Conservation (phyloP, 129 eudicot genomes). For the Deinandra increscens region DNA sequence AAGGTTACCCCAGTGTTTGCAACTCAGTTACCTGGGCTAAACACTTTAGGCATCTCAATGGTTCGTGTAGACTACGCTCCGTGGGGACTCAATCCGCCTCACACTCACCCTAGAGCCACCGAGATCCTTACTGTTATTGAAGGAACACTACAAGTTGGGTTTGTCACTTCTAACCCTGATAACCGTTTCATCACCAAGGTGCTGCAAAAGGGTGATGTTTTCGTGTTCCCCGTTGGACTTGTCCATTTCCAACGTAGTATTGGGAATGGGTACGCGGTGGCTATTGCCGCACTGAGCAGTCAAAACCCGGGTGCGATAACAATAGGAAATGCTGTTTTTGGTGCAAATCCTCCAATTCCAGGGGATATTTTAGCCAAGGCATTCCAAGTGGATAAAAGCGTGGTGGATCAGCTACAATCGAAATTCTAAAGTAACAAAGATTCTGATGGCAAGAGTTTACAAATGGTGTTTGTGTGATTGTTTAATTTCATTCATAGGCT, state of each 20-base stretch:
- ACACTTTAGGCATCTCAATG: constrained; percentile 46
- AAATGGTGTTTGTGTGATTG: constrained; percentile 12
- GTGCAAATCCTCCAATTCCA: constrained; percentile 36
- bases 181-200: constrained; percentile 38
- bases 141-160: constrained; percentile 41
- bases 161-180: constrained; percentile 44
- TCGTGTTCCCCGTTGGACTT: constrained; percentile 42
- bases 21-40: constrained; percentile 39
- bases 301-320: constrained; percentile 49
- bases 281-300: constrained; percentile 43
- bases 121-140: constrained; percentile 41
- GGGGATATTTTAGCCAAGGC: constrained; percentile 40
- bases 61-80: constrained; percentile 46
- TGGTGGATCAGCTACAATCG: constrained; percentile 32
- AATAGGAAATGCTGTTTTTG: constrained; percentile 39
- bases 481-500: neutral
- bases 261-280: constrained; percentile 29
- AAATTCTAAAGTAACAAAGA: constrained; percentile 24
- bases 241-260: constrained; percentile 42
- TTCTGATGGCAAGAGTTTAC: neutral
- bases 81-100: constrained; percentile 46
- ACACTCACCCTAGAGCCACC: constrained; percentile 49
- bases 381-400: constrained; percentile 35
- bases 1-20: constrained; percentile 40
- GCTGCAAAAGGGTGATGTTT: constrained; percentile 46